A percentile compares a stretch with the other conserved stretches of the same genome.
Conservation (phyloP, 306 rosid genomes). For the Gleditsia sinensis region DNA sequence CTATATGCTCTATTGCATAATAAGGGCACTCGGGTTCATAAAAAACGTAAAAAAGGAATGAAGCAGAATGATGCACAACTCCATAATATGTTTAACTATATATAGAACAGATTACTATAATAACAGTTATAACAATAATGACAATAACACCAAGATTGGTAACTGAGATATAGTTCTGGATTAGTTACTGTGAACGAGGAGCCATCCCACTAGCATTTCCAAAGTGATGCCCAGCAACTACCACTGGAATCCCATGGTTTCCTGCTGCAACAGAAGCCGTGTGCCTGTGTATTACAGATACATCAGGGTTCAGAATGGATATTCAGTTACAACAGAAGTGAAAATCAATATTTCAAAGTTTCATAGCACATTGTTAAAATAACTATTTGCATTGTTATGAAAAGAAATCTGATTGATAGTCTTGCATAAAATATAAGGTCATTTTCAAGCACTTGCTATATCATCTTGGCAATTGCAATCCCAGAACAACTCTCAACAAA, state of each 20-base stretch:
- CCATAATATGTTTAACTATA: constrained; percentile 1
- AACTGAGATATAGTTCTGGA: constrained; percentile 35
- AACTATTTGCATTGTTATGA: constrained; percentile 14
- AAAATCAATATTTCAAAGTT: background rate
- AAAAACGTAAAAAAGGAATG: background rate
- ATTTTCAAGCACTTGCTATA: constrained; percentile 22
- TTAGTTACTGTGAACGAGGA: constrained; percentile 93
- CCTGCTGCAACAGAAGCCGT: constrained; percentile 98
- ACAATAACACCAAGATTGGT: constrained; percentile 17
- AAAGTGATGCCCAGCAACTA: constrained; percentile 90
- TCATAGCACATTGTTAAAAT: background rate
- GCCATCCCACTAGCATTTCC: constrained; percentile 99
- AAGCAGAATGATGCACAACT: constrained; percentile 7
- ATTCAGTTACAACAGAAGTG: constrained; percentile 18
- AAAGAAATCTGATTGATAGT: background rate
- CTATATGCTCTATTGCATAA: background rate
- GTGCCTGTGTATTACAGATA: constrained; percentile 67
- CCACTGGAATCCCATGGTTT: constrained; percentile 94
- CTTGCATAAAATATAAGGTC: background rate
- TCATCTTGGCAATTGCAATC: constrained; percentile 10
- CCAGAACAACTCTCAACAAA: background rate
- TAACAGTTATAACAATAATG: constrained; percentile 17
- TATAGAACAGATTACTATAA: constrained; percentile 9
- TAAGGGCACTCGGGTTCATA: background rate
- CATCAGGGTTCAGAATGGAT: constrained; percentile 28